A percentile compares a stretch with the other conserved stretches of the same genome.
These are phyloP conservation scores for Leccinum olivaceopallidum DNA, from an alignment of 768 basidiomycete genomes.

Conservation along the genomic window DNA sequence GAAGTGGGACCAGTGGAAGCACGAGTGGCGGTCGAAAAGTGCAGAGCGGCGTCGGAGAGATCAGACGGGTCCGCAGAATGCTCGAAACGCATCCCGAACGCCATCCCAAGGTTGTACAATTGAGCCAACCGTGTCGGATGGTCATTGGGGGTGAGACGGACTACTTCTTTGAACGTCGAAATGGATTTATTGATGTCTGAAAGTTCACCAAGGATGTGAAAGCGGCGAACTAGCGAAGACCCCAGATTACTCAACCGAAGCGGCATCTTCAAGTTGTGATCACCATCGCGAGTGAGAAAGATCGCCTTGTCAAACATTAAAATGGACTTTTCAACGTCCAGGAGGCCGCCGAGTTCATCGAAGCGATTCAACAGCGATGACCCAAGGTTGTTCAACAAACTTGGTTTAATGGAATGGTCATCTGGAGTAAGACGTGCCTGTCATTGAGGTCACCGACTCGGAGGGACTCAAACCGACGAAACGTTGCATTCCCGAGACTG, in stretches of 20 bases:
- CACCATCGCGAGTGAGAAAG: background rate
- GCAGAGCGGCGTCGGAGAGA: background rate
- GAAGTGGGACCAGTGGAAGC: background rate
- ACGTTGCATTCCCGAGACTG: background rate
- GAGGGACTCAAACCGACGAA: background rate
- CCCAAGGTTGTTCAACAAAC: background rate
- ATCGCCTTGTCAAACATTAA: background rate
- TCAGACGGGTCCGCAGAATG: background rate
- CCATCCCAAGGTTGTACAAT: background rate
- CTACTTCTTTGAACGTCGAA: background rate
- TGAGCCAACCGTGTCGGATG: background rate
- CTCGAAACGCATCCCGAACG: background rate
- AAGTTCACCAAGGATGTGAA: background rate
- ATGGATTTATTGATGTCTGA: background rate
- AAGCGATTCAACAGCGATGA: background rate
- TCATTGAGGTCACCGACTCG: background rate
- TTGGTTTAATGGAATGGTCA: background rate
- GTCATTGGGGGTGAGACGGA: background rate
- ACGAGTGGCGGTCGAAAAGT: background rate
- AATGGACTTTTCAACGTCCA: background rate
- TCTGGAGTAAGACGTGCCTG: background rate
- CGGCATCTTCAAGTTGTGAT: background rate
- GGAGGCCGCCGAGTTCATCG: background rate
- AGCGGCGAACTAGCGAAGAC: background rate
- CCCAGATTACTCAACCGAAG: background rate